Evolutionary conservation across 208 protist species (phyloP).

Genomic region (Leishmania martiniquensis): DNA sequence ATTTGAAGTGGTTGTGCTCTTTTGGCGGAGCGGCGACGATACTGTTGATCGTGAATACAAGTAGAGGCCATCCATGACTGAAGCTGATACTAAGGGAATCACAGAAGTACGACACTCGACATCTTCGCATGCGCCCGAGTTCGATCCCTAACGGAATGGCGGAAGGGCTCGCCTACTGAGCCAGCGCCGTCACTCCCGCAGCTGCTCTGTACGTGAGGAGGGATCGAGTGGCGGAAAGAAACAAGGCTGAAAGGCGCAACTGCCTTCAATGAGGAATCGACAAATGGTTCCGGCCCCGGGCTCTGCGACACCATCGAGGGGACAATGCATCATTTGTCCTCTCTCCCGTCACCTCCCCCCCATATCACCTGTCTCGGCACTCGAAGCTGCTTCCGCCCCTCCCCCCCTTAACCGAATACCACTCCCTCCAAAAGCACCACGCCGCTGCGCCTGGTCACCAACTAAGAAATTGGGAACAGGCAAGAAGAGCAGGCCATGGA

Average conservation of each 20-base stretch:
- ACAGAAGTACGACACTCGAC: neutral
- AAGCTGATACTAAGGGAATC: neutral
- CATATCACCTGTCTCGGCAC: neutral
- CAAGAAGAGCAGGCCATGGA: conserved; percentile 11
- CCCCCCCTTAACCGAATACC: neutral
- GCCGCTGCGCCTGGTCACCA: neutral
- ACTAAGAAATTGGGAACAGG: conserved; percentile 1
- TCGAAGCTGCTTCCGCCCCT: neutral
- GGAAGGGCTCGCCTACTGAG: neutral
- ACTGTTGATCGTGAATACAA: neutral
- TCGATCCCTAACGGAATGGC: neutral
- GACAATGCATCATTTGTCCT: neutral
- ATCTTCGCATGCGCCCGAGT: neutral
- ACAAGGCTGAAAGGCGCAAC: neutral
- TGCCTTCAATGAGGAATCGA: neutral
- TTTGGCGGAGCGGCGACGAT: neutral
- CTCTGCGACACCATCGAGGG: neutral
- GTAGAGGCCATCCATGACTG: neutral
- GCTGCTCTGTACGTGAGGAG: too few relatives aligned
- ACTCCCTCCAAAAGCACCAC: neutral
- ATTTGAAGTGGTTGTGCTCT: neutral
- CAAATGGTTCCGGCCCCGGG: neutral
- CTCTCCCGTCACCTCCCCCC: neutral
- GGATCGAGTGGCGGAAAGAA: too few relatives aligned
- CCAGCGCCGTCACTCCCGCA: too few relatives aligned